phyloP scores from a whole-genome alignment of 306 rosid species.

The Bauhinia variegata region DNA sequence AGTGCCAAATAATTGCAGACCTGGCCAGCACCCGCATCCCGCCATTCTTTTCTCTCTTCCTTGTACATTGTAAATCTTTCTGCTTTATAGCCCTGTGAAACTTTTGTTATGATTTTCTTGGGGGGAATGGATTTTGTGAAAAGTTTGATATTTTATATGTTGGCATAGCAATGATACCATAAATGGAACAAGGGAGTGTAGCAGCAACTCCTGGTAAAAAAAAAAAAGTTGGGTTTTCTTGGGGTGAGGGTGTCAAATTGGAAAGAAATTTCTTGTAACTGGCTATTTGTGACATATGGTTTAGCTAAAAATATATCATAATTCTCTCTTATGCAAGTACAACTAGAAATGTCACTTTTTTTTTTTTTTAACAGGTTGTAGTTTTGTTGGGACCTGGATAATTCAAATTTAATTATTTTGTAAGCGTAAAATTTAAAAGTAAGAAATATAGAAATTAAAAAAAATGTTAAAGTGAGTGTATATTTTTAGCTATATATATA shows the following conservation, averaged over 20 bases:
- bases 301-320: constrained; percentile 1
- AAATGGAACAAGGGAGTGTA: not conserved
- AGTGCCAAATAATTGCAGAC: constrained; percentile 34
- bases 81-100: constrained; percentile 4
- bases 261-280: constrained; percentile 30
- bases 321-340: too few species aligned
- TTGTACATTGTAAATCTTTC: not conserved
- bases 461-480: too few species aligned
- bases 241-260: too few species aligned
- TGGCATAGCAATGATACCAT: not conserved
- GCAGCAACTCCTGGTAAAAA: constrained; percentile 10
- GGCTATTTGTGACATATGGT: constrained; percentile 12
- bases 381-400: too few species aligned
- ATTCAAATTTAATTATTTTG: too few species aligned
- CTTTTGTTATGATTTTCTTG: constrained; percentile 11
- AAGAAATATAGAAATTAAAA: too few species aligned
- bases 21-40: not conserved
- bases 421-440: too few species aligned
- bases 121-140: constrained; percentile 2
- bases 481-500: too few species aligned
- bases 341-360: too few species aligned
- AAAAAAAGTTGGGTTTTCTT: too few species aligned
- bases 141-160: constrained; percentile 2
- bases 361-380: too few species aligned
- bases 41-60: not conserved